A percentile compares a stretch with the other conserved stretches of the same genome.
phyloP scores from a whole-genome alignment of 805 yeast species.

The Metschnikowia picachoensis region DNA sequence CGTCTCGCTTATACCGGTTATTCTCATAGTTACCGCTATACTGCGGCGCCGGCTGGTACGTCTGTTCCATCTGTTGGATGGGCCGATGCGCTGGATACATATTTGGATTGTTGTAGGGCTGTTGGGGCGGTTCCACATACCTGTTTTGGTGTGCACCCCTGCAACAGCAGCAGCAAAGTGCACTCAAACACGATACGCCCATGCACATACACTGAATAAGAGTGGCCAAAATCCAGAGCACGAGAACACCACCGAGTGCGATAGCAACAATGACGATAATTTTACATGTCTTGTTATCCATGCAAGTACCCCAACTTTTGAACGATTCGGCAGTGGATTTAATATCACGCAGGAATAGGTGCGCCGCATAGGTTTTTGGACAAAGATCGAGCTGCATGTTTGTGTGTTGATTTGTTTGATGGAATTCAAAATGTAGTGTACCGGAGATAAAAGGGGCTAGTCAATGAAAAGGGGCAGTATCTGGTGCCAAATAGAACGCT shows the following conservation, averaged over 20 bases:
- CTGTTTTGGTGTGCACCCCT: conserved; percentile 20
- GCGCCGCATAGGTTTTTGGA: conserved; percentile 9
- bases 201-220: conserved; percentile 57
- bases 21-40: conserved; percentile 1
- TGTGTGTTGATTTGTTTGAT: neutral
- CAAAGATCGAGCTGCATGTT: conserved; percentile 13
- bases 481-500: neutral
- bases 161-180: conserved; percentile 47
- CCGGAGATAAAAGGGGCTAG: neutral
- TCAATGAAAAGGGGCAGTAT: too few species aligned
- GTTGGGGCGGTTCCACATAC: conserved; percentile 19
- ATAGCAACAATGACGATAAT: conserved; percentile 74
- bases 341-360: conserved; percentile 18
- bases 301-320: conserved; percentile 71
- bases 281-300: conserved; percentile 73
- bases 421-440: neutral
- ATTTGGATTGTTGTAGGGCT: conserved; percentile 28
- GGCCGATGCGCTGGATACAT: conserved; percentile 30
- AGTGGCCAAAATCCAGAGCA: conserved; percentile 53
- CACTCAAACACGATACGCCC: conserved; percentile 43
- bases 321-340: conserved; percentile 48
- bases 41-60: conserved; percentile 13
- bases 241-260: conserved; percentile 50
- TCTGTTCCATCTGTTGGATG: conserved; percentile 12
- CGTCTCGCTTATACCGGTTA: conserved; percentile 6